phyloP scores from a whole-genome alignment of 306 rosid genomes.

The Prunus fruticosa region DNA sequence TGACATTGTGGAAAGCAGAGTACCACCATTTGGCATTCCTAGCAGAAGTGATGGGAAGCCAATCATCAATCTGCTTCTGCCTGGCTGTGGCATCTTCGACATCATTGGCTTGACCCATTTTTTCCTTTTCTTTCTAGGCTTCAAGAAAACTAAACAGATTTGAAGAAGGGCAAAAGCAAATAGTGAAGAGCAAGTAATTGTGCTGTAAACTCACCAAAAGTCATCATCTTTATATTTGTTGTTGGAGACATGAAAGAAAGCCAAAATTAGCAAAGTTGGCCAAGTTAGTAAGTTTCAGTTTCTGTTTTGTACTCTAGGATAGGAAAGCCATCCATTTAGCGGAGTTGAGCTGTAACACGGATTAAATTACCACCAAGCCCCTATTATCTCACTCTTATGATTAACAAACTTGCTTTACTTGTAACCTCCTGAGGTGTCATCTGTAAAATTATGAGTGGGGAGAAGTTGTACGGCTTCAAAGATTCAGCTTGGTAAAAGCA shows the following conservation, averaged over 20 bases:
- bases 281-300: not conserved
- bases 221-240: not conserved
- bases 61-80: conserved; percentile 43
- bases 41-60: conserved; percentile 86
- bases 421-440: not conserved
- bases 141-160: no score
- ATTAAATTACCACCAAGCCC: not conserved
- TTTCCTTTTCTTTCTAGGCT: not conserved
- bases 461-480: not conserved
- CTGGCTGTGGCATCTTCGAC: not conserved
- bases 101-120: not conserved
- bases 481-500: not conserved
- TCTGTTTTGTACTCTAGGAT: not conserved
- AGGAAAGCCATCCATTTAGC: not conserved
- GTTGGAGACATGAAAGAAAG: not conserved
- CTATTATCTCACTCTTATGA: not conserved
- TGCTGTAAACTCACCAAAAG: not conserved
- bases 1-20: conserved; percentile 86
- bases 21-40: conserved; percentile 95
- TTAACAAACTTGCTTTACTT: not conserved
- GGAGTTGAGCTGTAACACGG: not conserved
- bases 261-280: not conserved
- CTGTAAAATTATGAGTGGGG: not conserved
- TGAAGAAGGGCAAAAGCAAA: not conserved
- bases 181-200: not conserved